A percentile compares a stretch with the other conserved stretches of the same genome.
Evolutionary conservation across 177 flowering plant genomes (phyloP).

Genomic region (Telopea speciosissima): DNA sequence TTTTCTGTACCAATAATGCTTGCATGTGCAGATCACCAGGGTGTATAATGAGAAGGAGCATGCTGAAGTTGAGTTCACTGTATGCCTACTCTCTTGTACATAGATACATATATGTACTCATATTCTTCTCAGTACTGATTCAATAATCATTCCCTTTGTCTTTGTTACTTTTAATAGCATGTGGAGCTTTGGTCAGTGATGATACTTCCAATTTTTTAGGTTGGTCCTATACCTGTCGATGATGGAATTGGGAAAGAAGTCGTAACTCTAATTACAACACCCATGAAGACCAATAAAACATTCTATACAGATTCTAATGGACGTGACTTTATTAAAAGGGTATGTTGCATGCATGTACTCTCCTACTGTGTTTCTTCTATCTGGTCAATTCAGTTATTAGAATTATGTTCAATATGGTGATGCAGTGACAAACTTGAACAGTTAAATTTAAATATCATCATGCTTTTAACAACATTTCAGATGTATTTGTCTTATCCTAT

Average conservation of each 20-base stretch:
- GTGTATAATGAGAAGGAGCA: slow-evolving; percentile 66
- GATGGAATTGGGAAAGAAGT: slow-evolving; percentile 82
- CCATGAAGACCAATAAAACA: slow-evolving; percentile 59
- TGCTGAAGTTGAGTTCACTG: slow-evolving; percentile 73
- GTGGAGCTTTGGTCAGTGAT: neutral
- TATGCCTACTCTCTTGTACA: slow-evolving; percentile 25
- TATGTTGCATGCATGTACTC: slow-evolving; percentile 23
- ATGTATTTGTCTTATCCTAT: neutral
- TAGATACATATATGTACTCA: neutral
- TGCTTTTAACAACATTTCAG: neutral
- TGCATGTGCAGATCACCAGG: slow-evolving; percentile 49
- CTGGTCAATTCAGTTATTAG: neutral
- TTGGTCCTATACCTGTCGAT: slow-evolving; percentile 86
- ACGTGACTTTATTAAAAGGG: slow-evolving; percentile 84
- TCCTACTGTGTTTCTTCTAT: neutral
- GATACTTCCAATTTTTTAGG: slow-evolving; percentile 31
- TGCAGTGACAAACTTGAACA: neutral
- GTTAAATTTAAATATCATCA: neutral
- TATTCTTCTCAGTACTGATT: neutral
- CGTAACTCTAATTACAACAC: slow-evolving; percentile 49
- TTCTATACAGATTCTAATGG: slow-evolving; percentile 94
- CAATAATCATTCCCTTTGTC: neutral
- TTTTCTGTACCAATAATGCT: slow-evolving; percentile 3
- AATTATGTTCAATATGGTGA: neutral
- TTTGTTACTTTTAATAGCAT: neutral